Evolutionary conservation across 768 basidiomycete genomes (phyloP).

Genomic region (Tremella yokohamensis): DNA sequence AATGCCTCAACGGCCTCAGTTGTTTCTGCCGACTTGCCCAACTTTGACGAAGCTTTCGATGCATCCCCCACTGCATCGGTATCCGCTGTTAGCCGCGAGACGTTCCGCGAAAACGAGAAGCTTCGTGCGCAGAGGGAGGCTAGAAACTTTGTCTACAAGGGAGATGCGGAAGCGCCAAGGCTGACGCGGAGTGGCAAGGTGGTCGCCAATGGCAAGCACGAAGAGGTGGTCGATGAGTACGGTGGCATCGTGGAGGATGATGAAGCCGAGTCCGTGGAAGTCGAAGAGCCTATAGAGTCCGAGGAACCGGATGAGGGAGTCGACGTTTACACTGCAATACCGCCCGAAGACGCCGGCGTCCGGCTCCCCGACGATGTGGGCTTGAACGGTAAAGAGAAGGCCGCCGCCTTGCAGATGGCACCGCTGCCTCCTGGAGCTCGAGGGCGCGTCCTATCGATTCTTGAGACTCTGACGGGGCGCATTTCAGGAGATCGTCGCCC

Average conservation of each 20-base stretch:
- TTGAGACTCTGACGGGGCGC: slow-evolving; percentile 18
- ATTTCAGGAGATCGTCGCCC: slow-evolving; percentile 16
- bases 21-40: slow-evolving; percentile 3
- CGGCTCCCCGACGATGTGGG: background rate
- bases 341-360: background rate
- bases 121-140: slow-evolving; percentile 40
- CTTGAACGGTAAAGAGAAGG: background rate
- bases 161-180: slow-evolving; percentile 44
- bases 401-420: background rate
- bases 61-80: background rate
- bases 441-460: slow-evolving; percentile 20
- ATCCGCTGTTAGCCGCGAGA: slow-evolving; percentile 22
- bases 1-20: background rate
- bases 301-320: background rate
- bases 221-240: slow-evolving; percentile 29
- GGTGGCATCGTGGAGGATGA: slow-evolving; percentile 18
- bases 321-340: background rate
- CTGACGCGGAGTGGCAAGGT: slow-evolving; percentile 43
- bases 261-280: slow-evolving; percentile 49
- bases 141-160: slow-evolving; percentile 47
- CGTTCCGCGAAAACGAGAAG: slow-evolving; percentile 45
- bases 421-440: slow-evolving; percentile 16
- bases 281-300: slow-evolving; percentile 6
- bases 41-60: slow-evolving; percentile 22
- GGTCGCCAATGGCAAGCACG: slow-evolving; percentile 18